These are phyloP conservation scores for Bruguiera hainesii DNA, from an alignment of 441 rosid genomes.

Conservation along the genomic window DNA sequence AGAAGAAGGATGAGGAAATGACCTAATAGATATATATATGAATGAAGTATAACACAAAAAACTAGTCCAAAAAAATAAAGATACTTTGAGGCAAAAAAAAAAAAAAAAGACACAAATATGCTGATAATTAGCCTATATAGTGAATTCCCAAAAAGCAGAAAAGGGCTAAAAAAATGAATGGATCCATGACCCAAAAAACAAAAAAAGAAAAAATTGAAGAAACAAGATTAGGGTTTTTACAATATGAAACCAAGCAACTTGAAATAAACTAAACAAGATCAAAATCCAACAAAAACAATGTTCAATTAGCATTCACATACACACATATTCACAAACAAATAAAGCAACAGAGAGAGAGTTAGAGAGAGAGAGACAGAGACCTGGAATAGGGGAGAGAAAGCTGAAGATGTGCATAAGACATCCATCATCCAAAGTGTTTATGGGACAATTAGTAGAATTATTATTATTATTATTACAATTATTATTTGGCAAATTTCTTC, in stretches of 20 bases:
- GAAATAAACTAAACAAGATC: background rate
- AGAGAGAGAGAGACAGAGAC: conserved; percentile 26
- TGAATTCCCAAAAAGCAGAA: background rate
- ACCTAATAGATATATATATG: too few species aligned
- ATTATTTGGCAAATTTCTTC: conserved; percentile 8
- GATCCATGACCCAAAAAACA: background rate
- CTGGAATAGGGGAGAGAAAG: conserved; percentile 92
- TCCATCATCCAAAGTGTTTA: conserved; percentile 94
- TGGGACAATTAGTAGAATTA: conserved; percentile 22
- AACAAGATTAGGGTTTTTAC: background rate
- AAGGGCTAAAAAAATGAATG: background rate
- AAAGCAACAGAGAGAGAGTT: background rate
- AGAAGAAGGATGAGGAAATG: too few species aligned
- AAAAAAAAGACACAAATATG: background rate
- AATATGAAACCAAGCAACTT: background rate
- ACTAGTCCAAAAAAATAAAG: too few species aligned
- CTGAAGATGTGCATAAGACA: conserved; percentile 98
- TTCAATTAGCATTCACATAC: background rate
- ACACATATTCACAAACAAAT: background rate
- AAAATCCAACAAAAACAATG: background rate
- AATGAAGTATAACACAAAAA: too few species aligned
- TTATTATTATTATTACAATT: background rate
- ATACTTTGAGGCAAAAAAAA: background rate
- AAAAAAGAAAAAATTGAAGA: too few species aligned
- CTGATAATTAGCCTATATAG: background rate